These are phyloP conservation scores for Daldinia loculata DNA, from an alignment of 495 filamentous ascomycete species.

Conservation along the genomic window DNA sequence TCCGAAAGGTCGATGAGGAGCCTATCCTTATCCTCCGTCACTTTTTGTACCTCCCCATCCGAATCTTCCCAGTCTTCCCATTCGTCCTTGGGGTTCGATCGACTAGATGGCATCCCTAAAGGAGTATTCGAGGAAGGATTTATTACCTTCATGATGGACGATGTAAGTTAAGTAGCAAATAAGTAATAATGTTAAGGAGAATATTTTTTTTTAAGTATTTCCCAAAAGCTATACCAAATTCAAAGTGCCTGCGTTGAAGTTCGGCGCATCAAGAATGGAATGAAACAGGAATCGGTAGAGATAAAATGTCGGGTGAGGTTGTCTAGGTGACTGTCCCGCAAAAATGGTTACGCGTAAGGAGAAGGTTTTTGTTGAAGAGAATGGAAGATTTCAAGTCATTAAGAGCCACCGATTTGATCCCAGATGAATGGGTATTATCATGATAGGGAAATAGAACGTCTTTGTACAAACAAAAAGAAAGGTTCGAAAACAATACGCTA, in stretches of 20 bases:
- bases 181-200: slow-evolving; percentile 6
- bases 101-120: slow-evolving; percentile 5
- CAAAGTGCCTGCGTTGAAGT: slow-evolving; percentile 44
- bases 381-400: slow-evolving; percentile 21
- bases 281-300: neutral
- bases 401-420: slow-evolving; percentile 21
- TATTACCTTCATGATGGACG: slow-evolving; percentile 32
- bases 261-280: slow-evolving; percentile 10
- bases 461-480: slow-evolving; percentile 32
- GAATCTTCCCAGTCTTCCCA: slow-evolving; percentile 61
- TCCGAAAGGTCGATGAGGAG: slow-evolving; percentile 42
- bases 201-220: neutral
- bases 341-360: slow-evolving; percentile 5
- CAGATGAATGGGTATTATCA: slow-evolving; percentile 23
- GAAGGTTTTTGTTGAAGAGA: slow-evolving; percentile 12
- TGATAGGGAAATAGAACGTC: slow-evolving; percentile 7
- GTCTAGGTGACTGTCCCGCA: slow-evolving; percentile 2
- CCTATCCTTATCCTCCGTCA: slow-evolving; percentile 32
- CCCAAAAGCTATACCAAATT: slow-evolving; percentile 29
- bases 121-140: slow-evolving; percentile 31
- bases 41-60: slow-evolving; percentile 50
- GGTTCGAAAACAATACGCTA: slow-evolving; percentile 19
- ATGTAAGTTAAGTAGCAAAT: slow-evolving; percentile 1
- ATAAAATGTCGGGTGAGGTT: slow-evolving; percentile 5
- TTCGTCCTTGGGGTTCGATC: slow-evolving; percentile 29